Evolutionary conservation across 306 rosid genomes (phyloP).

Genomic region (Luffa acutangula): DNA sequence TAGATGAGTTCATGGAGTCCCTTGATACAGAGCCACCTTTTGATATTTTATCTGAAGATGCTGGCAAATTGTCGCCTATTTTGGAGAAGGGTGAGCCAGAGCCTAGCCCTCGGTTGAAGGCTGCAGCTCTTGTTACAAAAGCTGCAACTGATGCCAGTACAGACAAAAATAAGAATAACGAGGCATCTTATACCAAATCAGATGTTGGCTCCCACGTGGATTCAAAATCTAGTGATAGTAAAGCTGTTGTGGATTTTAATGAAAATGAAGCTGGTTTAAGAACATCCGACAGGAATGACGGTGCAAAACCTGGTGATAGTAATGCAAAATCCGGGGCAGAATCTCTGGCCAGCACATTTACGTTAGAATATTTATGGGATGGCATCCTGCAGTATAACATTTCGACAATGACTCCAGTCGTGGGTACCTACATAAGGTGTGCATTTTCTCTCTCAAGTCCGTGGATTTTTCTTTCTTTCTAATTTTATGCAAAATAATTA

Average conservation of each 20-base stretch:
- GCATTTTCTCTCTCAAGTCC: slow-evolving; percentile 1
- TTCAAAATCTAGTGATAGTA: slow-evolving; percentile 16
- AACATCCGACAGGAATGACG: slow-evolving; percentile 13
- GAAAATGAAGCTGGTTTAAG: slow-evolving; percentile 11
- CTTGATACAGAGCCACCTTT: slow-evolving; percentile 74
- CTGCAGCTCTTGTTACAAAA: slow-evolving; percentile 26
- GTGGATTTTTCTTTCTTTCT: background rate
- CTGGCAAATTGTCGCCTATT: slow-evolving; percentile 29
- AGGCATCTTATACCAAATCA: background rate
- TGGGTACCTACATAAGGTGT: slow-evolving; percentile 68
- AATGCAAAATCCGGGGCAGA: slow-evolving; percentile 24
- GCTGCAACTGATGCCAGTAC: slow-evolving; percentile 15
- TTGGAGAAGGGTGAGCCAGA: slow-evolving; percentile 37
- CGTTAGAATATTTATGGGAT: slow-evolving; percentile 61
- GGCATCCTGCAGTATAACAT: slow-evolving; percentile 68
- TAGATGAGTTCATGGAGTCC: slow-evolving; percentile 94
- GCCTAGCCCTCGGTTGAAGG: slow-evolving; percentile 26
- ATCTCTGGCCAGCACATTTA: slow-evolving; percentile 11
- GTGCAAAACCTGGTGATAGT: slow-evolving; percentile 22
- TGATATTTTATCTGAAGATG: slow-evolving; percentile 37
- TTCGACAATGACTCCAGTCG: slow-evolving; percentile 43
- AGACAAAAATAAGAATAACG: background rate
- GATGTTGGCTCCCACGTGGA: slow-evolving; percentile 13
- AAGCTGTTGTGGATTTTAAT: slow-evolving; percentile 18
- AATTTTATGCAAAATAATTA: background rate